phyloP scores from a whole-genome alignment of 257 asterid genomes.

The Gynochthodes officinalis region DNA sequence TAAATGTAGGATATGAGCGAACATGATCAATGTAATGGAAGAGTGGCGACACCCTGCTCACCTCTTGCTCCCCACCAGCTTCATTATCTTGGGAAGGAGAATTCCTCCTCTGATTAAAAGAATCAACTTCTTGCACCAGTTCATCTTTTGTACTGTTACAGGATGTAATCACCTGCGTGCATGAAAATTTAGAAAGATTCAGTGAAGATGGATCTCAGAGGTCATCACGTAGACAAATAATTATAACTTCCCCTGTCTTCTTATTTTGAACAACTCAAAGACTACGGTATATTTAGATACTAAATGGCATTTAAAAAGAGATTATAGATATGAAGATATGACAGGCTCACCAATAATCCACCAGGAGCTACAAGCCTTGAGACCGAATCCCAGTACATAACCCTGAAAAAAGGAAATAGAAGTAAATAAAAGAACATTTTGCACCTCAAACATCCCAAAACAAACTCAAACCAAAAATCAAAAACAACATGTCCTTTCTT shows the following conservation, averaged over 20 bases:
- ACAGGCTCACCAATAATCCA: conserved; percentile 78
- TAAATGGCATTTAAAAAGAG: background rate
- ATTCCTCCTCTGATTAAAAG: conserved; percentile 65
- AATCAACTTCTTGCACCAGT: conserved; percentile 77
- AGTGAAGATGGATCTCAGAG: background rate
- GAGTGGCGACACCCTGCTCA: conserved; percentile 35
- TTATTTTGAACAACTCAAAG: background rate
- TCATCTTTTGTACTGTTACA: conserved; percentile 95
- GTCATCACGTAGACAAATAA: background rate
- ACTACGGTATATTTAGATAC: too few species aligned
- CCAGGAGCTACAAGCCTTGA: conserved; percentile 80
- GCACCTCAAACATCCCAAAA: background rate
- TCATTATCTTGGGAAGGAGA: conserved; percentile 43
- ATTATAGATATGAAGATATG: background rate
- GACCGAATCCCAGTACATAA: conserved; percentile 89
- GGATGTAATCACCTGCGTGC: conserved; percentile 77
- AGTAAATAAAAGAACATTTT: too few species aligned
- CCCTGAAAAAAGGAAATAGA: conserved; percentile 40
- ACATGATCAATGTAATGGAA: conserved; percentile 75
- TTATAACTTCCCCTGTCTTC: background rate
- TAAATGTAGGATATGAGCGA: conserved; percentile 82
- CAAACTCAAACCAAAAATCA: background rate
- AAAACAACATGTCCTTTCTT: background rate
- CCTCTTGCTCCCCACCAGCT: conserved; percentile 33
- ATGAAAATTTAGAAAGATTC: conserved; percentile 3